Conservation (phyloP, 2,329 filamentous ascomycete species). For the Venturia effusa region DNA sequence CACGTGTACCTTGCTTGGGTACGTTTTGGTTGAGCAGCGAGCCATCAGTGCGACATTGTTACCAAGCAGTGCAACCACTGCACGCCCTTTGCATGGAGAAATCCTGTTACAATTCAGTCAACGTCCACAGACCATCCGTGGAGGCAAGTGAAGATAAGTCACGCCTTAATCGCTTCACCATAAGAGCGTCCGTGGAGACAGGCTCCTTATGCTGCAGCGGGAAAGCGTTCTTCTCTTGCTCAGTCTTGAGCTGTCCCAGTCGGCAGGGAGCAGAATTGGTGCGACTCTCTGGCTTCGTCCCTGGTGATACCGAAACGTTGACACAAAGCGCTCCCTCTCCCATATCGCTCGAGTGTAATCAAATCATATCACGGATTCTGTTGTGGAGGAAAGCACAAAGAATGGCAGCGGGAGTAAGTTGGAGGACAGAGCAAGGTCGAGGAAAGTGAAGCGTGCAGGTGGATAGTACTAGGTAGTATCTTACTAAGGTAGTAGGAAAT, state of each 20-base stretch:
- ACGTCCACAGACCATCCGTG: neutral
- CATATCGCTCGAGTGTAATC: neutral
- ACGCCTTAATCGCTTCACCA: neutral
- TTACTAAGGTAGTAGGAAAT: no score
- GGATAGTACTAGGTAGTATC: no score
- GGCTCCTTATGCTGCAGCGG: no score
- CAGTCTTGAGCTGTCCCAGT: neutral
- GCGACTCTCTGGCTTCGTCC: neutral
- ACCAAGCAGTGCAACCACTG: constrained; percentile 1
- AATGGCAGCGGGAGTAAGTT: no score
- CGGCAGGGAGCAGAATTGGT: neutral
- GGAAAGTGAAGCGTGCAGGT: no score
- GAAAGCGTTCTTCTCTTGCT: neutral
- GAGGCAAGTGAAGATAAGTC: neutral
- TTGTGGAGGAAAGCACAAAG: no score
- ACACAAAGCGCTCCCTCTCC: neutral
- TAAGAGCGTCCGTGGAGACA: no score
- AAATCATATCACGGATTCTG: neutral
- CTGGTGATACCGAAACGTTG: neutral
- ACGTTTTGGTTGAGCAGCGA: neutral
- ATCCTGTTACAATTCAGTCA: no score
- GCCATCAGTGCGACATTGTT: neutral
- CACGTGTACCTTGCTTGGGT: neutral
- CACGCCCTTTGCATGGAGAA: neutral
- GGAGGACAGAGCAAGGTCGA: no score